A percentile compares a stretch with the other conserved stretches of the same genome.
Conservation (phyloP, 1,284 basidiomycete species). For the Trichosporon ovoides region DNA sequence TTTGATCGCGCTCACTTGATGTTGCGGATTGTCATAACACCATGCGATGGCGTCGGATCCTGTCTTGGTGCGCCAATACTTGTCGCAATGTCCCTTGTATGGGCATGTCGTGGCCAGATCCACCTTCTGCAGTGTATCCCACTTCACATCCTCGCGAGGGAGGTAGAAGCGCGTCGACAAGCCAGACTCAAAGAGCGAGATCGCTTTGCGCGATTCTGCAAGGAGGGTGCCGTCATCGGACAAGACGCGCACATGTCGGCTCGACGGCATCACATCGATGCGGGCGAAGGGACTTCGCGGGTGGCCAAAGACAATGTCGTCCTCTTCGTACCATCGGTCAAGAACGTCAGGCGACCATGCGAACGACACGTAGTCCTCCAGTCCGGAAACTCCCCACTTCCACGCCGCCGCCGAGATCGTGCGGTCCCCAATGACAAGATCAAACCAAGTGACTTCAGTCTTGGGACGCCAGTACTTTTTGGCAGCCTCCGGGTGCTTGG, state of each 20-base stretch:
- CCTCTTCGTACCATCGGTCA: constrained; percentile 8
- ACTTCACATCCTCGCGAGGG: not conserved
- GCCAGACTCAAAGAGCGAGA: constrained; percentile 5
- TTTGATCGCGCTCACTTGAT: not conserved
- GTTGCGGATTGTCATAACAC: not conserved
- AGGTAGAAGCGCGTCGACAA: constrained; percentile 13
- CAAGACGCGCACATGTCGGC: not conserved
- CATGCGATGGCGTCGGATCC: constrained; percentile 6
- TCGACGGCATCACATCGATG: constrained; percentile 1
- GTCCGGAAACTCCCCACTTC: not conserved
- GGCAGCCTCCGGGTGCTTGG: not conserved
- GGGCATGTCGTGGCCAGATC: constrained; percentile 8
- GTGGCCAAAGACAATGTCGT: constrained; percentile 1
- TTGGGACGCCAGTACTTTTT: constrained; percentile 6
- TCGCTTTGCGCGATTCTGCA: not conserved
- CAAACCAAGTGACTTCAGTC: constrained; percentile 1
- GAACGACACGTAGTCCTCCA: constrained; percentile 1
- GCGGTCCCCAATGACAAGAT: not conserved
- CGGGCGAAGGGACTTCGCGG: not conserved
- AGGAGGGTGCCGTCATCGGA: not conserved
- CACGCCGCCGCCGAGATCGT: constrained; percentile 4
- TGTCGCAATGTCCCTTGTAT: constrained; percentile 11
- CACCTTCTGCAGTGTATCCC: not conserved
- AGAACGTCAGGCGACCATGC: not conserved
- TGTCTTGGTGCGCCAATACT: constrained; percentile 9